A percentile compares a stretch with the other conserved stretches of the same genome.
Evolutionary conservation across 2,329 filamentous ascomycete species (phyloP).

Genomic region (Fusarium sp.): DNA sequence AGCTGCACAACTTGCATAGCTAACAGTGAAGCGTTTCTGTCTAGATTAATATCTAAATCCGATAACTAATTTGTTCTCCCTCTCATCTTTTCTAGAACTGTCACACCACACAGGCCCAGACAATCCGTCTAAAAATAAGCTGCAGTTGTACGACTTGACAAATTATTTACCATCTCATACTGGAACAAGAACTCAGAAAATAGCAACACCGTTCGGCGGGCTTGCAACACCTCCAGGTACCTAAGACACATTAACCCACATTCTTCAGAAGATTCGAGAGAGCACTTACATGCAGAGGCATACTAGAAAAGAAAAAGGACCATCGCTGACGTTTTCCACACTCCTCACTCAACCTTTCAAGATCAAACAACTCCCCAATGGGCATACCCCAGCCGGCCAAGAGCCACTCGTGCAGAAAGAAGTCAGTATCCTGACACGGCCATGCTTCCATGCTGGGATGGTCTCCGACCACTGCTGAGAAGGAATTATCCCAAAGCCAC

Average conservation of each 20-base stretch:
- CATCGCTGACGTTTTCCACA: constrained; percentile 52
- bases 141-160: too few species aligned
- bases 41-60: too few species aligned
- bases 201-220: constrained; percentile 25
- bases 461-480: constrained; percentile 69
- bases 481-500: constrained; percentile 69
- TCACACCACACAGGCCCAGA: too few species aligned
- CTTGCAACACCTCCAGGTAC: constrained; percentile 32
- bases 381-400: constrained; percentile 65
- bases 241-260: neutral
- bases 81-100: too few species aligned
- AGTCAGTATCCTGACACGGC: constrained; percentile 53
- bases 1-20: too few species aligned
- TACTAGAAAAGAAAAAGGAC: constrained; percentile 55
- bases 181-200: constrained; percentile 4
- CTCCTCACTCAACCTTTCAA: constrained; percentile 55
- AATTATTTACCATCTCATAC: too few species aligned
- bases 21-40: too few species aligned
- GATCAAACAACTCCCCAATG: constrained; percentile 63
- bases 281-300: constrained; percentile 29
- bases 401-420: constrained; percentile 58
- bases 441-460: constrained; percentile 65
- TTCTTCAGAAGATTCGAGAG: fast-evolving
- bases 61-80: too few species aligned
- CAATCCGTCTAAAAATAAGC: too few species aligned